Evolutionary conservation across 192 early-diverging fungal species (phyloP).

Genomic region (Backusella tuberculispora): DNA sequence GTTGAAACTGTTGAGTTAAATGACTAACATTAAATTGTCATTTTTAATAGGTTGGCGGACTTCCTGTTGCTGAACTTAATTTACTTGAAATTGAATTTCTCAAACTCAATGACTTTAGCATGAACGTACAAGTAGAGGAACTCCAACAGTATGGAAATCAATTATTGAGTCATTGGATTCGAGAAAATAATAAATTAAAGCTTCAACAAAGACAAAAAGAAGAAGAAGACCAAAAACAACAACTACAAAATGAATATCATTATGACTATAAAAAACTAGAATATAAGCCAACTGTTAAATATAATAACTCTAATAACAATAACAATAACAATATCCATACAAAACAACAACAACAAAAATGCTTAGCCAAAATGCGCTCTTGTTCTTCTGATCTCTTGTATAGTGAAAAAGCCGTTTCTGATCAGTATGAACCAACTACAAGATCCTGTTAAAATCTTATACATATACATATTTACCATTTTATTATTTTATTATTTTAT

Average conservation of each 20-base stretch:
- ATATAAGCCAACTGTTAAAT: constrained; percentile 18
- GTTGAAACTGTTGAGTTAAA: neutral
- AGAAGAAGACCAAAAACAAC: neutral
- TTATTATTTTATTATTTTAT: constrained; percentile 11
- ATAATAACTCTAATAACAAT: neutral
- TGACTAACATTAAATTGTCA: neutral
- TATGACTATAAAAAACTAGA: constrained; percentile 15
- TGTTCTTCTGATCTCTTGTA: constrained; percentile 16
- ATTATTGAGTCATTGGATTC: constrained; percentile 63
- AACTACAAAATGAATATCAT: neutral
- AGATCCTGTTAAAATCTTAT: neutral
- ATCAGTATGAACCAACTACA: constrained; percentile 14
- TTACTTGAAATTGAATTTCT: constrained; percentile 89
- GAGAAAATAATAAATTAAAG: constrained; percentile 44
- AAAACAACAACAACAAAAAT: neutral
- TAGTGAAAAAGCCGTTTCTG: constrained; percentile 17
- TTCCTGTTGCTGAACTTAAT: constrained; percentile 92
- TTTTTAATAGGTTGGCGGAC: constrained; percentile 71
- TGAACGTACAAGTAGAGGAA: constrained; percentile 78
- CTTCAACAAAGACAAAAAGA: neutral
- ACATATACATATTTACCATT: neutral
- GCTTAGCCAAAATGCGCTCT: neutral
- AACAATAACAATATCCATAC: neutral
- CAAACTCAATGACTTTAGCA: constrained; percentile 78
- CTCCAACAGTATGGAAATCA: constrained; percentile 82